A percentile compares a stretch with the other conserved stretches of the same genome.
phyloP scores from a whole-genome alignment of 2,329 filamentous ascomycete species.

The Colletotrichum gigasporum region DNA sequence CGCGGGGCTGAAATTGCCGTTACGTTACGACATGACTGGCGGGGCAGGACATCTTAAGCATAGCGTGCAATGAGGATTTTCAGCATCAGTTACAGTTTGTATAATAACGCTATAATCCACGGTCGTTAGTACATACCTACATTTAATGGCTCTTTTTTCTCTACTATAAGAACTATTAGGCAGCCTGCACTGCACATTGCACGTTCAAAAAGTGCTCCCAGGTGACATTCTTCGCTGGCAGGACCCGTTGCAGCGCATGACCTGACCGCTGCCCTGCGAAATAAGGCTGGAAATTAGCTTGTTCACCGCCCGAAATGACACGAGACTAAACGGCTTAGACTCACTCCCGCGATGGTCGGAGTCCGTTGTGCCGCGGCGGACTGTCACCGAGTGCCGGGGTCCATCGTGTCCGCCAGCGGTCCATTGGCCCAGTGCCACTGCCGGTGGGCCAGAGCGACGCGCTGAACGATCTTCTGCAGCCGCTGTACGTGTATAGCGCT shows the following conservation, averaged over 20 bases:
- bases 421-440: slow-evolving; percentile 1
- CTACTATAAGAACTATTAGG: too few relatives aligned
- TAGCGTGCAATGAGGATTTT: slow-evolving; percentile 39
- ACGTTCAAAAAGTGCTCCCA: too few relatives aligned
- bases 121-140: slow-evolving; percentile 33
- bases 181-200: not conserved
- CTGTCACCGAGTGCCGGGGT: slow-evolving; percentile 17
- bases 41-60: slow-evolving; percentile 39
- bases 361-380: not conserved
- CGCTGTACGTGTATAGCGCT: slow-evolving; percentile 5
- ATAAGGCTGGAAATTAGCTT: slow-evolving; percentile 2
- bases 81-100: slow-evolving; percentile 36
- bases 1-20: slow-evolving; percentile 19
- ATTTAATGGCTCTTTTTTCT: slow-evolving; percentile 29
- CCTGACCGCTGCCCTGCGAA: not conserved
- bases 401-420: not conserved
- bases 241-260: too few relatives aligned
- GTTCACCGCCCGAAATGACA: slow-evolving; percentile 10
- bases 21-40: slow-evolving; percentile 30
- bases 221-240: not conserved
- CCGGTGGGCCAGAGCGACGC: not conserved
- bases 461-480: too few relatives aligned
- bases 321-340: not conserved
- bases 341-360: not conserved
- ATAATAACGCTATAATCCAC: slow-evolving; percentile 35